Base-by-base conservation (phyloP, 129 eudicot species). In the Kitagawia praeruptora region DNA sequence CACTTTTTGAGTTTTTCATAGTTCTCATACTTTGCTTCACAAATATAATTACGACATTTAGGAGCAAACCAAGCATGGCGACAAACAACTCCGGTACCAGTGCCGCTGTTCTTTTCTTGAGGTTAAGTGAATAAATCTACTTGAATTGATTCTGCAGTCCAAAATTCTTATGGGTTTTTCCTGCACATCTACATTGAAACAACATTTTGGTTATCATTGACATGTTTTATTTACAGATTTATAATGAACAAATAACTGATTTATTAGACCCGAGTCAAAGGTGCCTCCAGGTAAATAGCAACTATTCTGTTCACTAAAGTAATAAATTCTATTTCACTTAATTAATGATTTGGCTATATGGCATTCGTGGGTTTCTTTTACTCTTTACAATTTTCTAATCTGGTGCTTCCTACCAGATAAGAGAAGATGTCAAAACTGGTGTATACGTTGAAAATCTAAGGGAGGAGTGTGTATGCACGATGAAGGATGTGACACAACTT, bases 81-180 rank as follows among this genome's bases (percentile, higher is more conserved):
- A 90, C 79, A 88, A 88, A 75, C 93, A 94, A 45, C 90, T 94
- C 58, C 82, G 82, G 79, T 94, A 94, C 89, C 97, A 88, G 61
- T 94, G 98, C 47, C 96, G 98, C 37, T 94, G 98, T 79, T 94
- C 98, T 84, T 94, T 94, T 87, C 97, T 94, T 12, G 98, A 94
- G 98, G 98, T 94, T 70, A 56, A 25, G 63, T 53, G 63, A 54
- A 54, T 6, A 23, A 19, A 54, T 54, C 63, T 2, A 54, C 27
- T 54, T 54, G 63, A 54, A 23, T 27, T 54, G 27, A 54, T 54
- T 54, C 11, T 54, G 11, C 10, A 54, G 63, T 21, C 25, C 25
- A 19, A 54, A 54, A 6, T 54, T 54, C 11, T 21, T 54, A 21
- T 21, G 6, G 27, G 10, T 77, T 64, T 64, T 16, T 0, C 45